These are phyloP conservation scores for Blakeslea trispora DNA, from an alignment of 371 early-diverging fungal species.

Conservation along the genomic window DNA sequence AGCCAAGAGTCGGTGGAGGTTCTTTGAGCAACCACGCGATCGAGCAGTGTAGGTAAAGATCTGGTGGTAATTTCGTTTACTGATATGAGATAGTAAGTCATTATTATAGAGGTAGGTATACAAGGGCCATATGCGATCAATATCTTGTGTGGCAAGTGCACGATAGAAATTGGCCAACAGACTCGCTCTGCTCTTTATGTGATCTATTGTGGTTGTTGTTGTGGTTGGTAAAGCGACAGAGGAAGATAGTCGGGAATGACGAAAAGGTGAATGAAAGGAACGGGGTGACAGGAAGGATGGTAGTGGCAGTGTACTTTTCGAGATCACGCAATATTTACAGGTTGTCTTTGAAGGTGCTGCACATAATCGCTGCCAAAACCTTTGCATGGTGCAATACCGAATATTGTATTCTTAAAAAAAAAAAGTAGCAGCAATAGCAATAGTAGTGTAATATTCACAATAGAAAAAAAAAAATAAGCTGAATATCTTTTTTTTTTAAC, in stretches of 20 bases:
- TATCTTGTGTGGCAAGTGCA: slow-evolving; percentile 42
- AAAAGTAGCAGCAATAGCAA: no score
- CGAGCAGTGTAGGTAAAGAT: slow-evolving; percentile 35
- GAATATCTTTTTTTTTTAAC: no score
- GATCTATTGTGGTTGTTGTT: neutral
- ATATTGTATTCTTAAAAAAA: no score
- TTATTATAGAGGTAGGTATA: slow-evolving; percentile 40
- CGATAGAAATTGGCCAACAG: slow-evolving; percentile 42
- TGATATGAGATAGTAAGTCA: slow-evolving; percentile 23
- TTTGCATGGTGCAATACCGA: slow-evolving; percentile 18
- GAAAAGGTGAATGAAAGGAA: neutral
- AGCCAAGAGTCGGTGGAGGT: slow-evolving; percentile 39
- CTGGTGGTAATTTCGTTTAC: slow-evolving; percentile 34
- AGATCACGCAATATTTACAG: slow-evolving; percentile 31
- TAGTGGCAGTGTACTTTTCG: slow-evolving; percentile 2
- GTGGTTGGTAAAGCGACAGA: neutral
- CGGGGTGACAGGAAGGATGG: neutral
- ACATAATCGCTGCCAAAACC: slow-evolving; percentile 34
- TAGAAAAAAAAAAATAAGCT: no score
- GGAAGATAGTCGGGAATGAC: neutral
- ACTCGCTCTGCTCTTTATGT: slow-evolving; percentile 17
- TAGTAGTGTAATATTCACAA: no score
- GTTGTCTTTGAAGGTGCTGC: slow-evolving; percentile 20
- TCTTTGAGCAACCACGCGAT: slow-evolving; percentile 33
- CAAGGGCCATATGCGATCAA: slow-evolving; percentile 52